Conservation (phyloP, 169 alveolate species). For the Plasmodium gaboni region DNA sequence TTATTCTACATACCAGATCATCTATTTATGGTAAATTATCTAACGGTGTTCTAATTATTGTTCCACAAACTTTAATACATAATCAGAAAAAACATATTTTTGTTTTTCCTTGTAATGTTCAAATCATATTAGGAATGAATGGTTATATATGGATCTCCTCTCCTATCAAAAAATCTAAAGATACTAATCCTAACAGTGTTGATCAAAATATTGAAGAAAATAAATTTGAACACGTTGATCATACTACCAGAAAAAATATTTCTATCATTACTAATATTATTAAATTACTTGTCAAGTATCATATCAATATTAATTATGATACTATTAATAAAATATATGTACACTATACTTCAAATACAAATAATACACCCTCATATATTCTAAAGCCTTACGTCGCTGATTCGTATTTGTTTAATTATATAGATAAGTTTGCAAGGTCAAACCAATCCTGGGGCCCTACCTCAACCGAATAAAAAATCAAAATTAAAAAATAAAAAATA, state of each 20-base stretch:
- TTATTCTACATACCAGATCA: conserved; percentile 92
- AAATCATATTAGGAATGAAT: conserved; percentile 92
- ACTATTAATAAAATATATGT: conserved; percentile 77
- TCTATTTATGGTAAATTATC: conserved; percentile 92
- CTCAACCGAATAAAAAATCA: no score
- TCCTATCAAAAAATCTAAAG: conserved; percentile 43
- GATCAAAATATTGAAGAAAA: conserved; percentile 74
- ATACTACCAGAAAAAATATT: conserved; percentile 71
- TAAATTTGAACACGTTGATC: conserved; percentile 68
- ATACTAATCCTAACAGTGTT: conserved; percentile 67
- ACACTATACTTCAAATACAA: conserved; percentile 54
- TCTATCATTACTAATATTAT: conserved; percentile 78
- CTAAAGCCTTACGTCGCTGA: conserved; percentile 75
- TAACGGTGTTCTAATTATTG: conserved; percentile 91
- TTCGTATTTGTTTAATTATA: conserved; percentile 66
- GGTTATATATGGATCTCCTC: conserved; percentile 90
- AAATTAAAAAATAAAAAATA: not conserved
- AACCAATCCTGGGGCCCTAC: not conserved
- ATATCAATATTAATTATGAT: conserved; percentile 73
- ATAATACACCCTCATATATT: conserved; percentile 46
- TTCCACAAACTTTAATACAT: conserved; percentile 89
- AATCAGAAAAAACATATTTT: conserved; percentile 92
- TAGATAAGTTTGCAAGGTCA: conserved; percentile 35
- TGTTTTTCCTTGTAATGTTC: conserved; percentile 87
- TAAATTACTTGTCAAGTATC: conserved; percentile 64